Evolutionary conservation across 148 eudicot species (phyloP), one percentile per base, ranked within the genome.

Genomic region (Rhododendron henanense): DNA sequence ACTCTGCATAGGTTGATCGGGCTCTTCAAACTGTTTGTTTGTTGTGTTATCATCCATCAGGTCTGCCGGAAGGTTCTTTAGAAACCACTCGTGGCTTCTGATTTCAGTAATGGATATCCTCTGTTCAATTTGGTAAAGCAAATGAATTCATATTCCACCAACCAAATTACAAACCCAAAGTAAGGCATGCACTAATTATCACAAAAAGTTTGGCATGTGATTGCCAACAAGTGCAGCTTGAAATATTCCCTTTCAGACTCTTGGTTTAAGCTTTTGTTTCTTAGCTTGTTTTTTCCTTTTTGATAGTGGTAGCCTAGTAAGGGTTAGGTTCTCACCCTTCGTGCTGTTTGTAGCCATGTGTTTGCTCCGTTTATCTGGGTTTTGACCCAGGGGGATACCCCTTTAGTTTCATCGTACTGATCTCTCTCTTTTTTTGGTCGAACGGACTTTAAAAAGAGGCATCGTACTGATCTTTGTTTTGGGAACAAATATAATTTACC

Each of bases 1-100:
- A 90, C 95, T 93, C 91, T 97, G 99, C 94, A 95, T 93, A 76
- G 98, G 98, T 73, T 94, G 94, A 50, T 95, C 99, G 5, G 96
- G 95, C 88, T 97, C 99, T 90, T 95, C 91, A 84, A 94, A 95
- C 90, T 92, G 94, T 91, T 84, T 92, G 88, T 92, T 90, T 44
- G 89, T 87, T 48, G 89, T 88, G 53, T 86, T 93, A 81, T 93
- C 98, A 63, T 97, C 94, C 95, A 93, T 92, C 11, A 97, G 92
- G 73, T 97, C 97, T 8, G 94, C 91, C 3, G 99, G 99, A 65
- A 95, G 97, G 88, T 97, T 95, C 89, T 87, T 92, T 41, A 93
- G 86, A 87, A 97, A 97, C 99, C 99, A 97, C 63, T 79, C 88
- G 14, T 95, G 96, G 86, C 86, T 93, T 87, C 89, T 93, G 88